Base-by-base conservation (phyloP, 2,329 filamentous ascomycete genomes). In the Ophiocordyceps robertsii region DNA sequence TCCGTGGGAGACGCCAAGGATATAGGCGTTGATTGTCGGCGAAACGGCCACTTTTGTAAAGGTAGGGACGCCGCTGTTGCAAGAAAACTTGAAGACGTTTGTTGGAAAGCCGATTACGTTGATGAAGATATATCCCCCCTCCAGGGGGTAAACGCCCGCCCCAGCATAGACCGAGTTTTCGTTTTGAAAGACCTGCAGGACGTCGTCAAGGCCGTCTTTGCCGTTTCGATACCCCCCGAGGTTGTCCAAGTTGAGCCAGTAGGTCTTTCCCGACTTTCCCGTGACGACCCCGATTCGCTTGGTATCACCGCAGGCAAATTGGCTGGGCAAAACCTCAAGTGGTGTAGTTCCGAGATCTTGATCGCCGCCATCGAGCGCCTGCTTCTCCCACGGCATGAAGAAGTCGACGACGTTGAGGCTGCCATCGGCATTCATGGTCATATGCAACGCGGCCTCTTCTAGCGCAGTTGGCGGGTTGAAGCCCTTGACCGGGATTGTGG, bases 1-100 rank as follows among this genome's bases (percentile, higher is more conserved):
- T 19, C 72, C 71, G 45, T 77, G 73, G 24, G 72, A 68, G 29
- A 74, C 70, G 27, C 75, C 74, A 0, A 78, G 65, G 39, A 69
- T 63, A 44, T 68, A 69, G 1, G 72, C 70, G 40, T 74, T 75
- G 36, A 54, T 62, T 19, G 68, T 63, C 0, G 66, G 62, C 3
- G 64, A 70, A 42, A 70, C 65, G 4, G 68, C 69, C 1, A 75
- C 67, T 49, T 72, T 70, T 19, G 70, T 67, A 41, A 79, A 77
- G 3, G 65, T 63, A 0, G 73, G 68, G 10, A 69, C 62, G 4
- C 72, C 73, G 19, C 58, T 57, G 46, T 64, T 59, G 52, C 71
- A 76, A 3, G 68, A 66, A 52, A 77, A 77, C 48, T 76, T 72
- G 63, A 76, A 77, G 16, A 75, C 70, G 40, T 72, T 65, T 0